Conservation (phyloP, 768 basidiomycete genomes). For the Rhodotorula paludigena region DNA sequence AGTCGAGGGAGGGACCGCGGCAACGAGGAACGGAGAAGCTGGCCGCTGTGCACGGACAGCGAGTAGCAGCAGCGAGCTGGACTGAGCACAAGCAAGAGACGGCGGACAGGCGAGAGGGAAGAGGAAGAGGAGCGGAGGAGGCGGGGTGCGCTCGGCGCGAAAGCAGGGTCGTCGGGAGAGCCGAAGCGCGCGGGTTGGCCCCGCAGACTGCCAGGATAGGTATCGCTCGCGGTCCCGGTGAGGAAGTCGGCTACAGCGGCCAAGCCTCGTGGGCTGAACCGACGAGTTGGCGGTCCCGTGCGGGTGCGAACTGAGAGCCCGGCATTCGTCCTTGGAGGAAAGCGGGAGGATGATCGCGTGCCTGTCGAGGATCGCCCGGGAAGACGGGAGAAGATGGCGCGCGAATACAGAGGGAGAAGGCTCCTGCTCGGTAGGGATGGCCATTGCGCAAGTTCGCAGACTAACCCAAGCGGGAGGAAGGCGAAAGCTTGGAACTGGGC, state of each 20-base stretch:
- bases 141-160: too few relatives aligned
- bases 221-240: too few relatives aligned
- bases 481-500: too few relatives aligned
- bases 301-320: too few relatives aligned
- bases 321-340: background rate
- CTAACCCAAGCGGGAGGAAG: too few relatives aligned
- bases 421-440: too few relatives aligned
- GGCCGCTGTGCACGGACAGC: background rate
- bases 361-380: background rate
- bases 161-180: background rate
- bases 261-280: too few relatives aligned
- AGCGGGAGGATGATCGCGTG: background rate
- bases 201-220: too few relatives aligned
- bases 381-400: background rate
- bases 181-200: too few relatives aligned
- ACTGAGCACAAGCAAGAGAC: background rate
- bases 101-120: background rate
- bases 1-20: background rate
- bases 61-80: background rate
- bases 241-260: too few relatives aligned
- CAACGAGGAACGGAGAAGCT: background rate
- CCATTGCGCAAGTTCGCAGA: background rate
- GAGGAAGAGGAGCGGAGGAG: background rate
- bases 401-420: too few relatives aligned
- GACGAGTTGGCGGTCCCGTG: too few relatives aligned